These are phyloP conservation scores for Pyrenula massariospora DNA, from an alignment of 495 filamentous ascomycete species.

Conservation along the genomic window DNA sequence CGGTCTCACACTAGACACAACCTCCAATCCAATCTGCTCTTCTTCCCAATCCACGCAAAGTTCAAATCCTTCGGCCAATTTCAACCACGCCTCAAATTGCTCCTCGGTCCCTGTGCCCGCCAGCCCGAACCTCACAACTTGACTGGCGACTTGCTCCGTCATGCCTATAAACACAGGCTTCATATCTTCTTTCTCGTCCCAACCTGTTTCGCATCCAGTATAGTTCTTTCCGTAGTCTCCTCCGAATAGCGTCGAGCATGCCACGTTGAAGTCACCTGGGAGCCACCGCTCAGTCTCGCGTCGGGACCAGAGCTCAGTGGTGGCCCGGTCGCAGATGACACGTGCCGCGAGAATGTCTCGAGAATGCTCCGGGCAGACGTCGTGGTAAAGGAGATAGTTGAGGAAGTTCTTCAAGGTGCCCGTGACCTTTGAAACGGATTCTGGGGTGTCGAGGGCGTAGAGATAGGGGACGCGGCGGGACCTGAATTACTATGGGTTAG, in stretches of 20 bases:
- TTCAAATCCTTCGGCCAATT: conserved; percentile 8
- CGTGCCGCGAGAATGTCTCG: conserved; percentile 55
- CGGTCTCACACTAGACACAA: conserved; percentile 33
- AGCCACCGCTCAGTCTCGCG: conserved; percentile 32
- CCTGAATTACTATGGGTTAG: background rate
- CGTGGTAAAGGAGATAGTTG: conserved; percentile 73
- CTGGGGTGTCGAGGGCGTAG: conserved; percentile 23
- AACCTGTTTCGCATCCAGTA: conserved; percentile 21
- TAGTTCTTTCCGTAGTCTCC: conserved; percentile 29
- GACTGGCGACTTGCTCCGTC: conserved; percentile 24
- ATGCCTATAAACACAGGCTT: conserved; percentile 16
- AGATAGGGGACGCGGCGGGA: background rate
- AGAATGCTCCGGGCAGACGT: conserved; percentile 73
- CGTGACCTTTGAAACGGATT: conserved; percentile 37
- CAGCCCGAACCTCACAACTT: conserved; percentile 31
- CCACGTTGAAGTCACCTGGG: conserved; percentile 68
- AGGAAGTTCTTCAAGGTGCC: conserved; percentile 73
- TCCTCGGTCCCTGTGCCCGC: conserved; percentile 27
- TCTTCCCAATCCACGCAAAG: conserved; percentile 24
- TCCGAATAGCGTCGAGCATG: conserved; percentile 47
- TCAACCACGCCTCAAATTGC: conserved; percentile 17
- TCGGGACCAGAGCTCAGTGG: conserved; percentile 51
- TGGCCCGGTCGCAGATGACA: conserved; percentile 53
- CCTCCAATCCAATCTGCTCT: conserved; percentile 43
- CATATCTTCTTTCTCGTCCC: conserved; percentile 9